These are phyloP conservation scores for Claviceps lovelessii DNA, from an alignment of 2,329 filamentous ascomycete genomes.

Conservation along the genomic window DNA sequence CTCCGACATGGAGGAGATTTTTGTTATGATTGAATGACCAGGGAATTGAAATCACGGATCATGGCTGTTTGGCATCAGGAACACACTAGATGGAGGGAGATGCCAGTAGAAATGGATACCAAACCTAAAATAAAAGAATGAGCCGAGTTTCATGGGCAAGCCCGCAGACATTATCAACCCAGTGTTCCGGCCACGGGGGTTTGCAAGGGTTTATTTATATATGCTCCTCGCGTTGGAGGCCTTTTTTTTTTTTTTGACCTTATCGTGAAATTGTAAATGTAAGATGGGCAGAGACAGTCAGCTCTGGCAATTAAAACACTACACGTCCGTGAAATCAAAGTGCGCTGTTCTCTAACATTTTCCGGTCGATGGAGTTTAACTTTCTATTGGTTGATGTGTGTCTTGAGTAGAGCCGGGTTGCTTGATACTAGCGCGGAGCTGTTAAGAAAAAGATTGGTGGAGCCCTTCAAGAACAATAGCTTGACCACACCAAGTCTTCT, in stretches of 20 bases:
- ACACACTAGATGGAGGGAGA: not conserved
- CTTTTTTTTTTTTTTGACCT: not conserved
- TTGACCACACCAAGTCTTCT: not conserved
- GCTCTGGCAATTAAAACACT: not conserved
- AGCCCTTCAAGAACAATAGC: slow-evolving; percentile 8
- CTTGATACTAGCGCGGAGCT: not conserved
- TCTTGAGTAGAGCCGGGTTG: not conserved
- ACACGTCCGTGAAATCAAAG: not conserved
- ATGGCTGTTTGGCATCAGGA: no score
- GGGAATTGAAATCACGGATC: not conserved
- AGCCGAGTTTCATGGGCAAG: not conserved
- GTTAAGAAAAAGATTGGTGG: slow-evolving; percentile 1
- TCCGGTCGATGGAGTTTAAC: not conserved
- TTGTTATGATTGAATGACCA: slow-evolving; percentile 2
- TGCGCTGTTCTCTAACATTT: not conserved
- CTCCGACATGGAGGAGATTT: not conserved
- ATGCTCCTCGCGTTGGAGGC: not conserved
- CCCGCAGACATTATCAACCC: not conserved
- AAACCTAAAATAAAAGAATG: no score
- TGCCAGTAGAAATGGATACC: not conserved
- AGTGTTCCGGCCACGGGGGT: not conserved
- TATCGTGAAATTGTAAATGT: not conserved
- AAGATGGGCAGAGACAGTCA: not conserved
- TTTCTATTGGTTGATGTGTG: not conserved
- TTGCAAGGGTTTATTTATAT: not conserved